Percentiles rank a stretch among this genome's conserved stretches.
Evolutionary conservation across 2,329 filamentous ascomycete genomes (phyloP).

Genomic region (Amauroascus niger): DNA sequence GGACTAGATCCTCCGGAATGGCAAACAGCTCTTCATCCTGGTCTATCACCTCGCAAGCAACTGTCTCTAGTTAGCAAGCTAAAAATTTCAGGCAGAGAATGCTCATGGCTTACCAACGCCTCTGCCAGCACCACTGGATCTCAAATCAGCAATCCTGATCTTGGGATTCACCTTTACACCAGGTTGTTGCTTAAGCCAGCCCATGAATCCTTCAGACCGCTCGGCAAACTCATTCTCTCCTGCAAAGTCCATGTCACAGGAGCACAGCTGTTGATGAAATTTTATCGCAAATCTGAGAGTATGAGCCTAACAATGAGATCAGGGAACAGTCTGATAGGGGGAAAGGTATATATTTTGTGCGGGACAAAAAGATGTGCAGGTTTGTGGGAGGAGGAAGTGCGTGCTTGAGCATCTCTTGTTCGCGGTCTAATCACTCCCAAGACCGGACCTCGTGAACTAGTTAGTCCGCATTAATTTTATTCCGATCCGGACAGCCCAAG

Average conservation of each 20-base stretch:
- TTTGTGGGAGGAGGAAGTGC: conserved; percentile 1
- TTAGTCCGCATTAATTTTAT: neutral
- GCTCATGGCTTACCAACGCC: conserved; percentile 49
- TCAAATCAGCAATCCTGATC: conserved; percentile 49
- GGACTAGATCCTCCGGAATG: conserved; percentile 61
- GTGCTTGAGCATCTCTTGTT: neutral
- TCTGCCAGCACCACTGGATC: conserved; percentile 48
- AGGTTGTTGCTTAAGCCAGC: conserved; percentile 46
- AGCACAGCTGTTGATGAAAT: neutral
- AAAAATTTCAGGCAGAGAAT: conserved; percentile 14
- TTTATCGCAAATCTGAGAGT: neutral
- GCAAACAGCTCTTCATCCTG: conserved; percentile 71
- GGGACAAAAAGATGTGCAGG: neutral
- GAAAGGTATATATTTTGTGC: neutral
- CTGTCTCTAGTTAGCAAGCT: conserved; percentile 37
- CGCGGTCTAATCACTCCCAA: too few relatives aligned
- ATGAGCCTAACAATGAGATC: neutral
- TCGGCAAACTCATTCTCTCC: conserved; percentile 32
- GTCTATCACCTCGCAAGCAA: conserved; percentile 59
- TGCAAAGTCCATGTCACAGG: neutral
- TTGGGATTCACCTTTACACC: conserved; percentile 50
- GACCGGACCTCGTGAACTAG: neutral
- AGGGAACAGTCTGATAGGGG: neutral
- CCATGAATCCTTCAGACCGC: conserved; percentile 44
- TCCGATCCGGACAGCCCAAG: neutral